Evolutionary conservation across 306 rosid genomes (phyloP).

Genomic region (Betula pendula): DNA sequence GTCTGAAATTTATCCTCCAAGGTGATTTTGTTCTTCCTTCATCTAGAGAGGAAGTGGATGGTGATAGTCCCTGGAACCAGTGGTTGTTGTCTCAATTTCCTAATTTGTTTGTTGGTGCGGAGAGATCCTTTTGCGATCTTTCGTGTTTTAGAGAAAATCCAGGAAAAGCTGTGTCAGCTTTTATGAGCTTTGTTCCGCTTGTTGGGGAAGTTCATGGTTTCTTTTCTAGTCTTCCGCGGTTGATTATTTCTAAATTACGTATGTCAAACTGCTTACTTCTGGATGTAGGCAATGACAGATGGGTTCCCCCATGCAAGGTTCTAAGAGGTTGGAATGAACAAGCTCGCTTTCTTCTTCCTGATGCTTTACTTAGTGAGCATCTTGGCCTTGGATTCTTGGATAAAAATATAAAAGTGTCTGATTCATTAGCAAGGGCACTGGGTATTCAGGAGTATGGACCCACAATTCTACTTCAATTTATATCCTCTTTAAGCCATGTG

Average conservation of each 20-base stretch:
- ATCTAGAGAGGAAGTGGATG: conserved; percentile 98
- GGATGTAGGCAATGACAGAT: conserved; percentile 62
- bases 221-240: conserved; percentile 82
- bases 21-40: conserved; percentile 99
- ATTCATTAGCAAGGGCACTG: conserved; percentile 64
- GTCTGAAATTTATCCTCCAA: conserved; percentile 89
- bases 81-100: conserved; percentile 93
- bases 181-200: conserved; percentile 89
- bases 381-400: conserved; percentile 86
- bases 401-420: conserved; percentile 57
- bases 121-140: conserved; percentile 71
- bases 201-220: conserved; percentile 94
- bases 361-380: conserved; percentile 57
- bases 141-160: conserved; percentile 69
- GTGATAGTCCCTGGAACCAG: conserved; percentile 95
- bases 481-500: conserved; percentile 53
- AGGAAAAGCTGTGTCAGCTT: conserved; percentile 87
- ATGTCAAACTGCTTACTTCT: conserved; percentile 74
- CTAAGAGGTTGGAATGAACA: conserved; percentile 88
- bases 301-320: conserved; percentile 90
- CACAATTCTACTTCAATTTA: conserved; percentile 54
- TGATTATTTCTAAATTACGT: conserved; percentile 71
- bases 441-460: conserved; percentile 91
- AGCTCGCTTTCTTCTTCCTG: conserved; percentile 66
- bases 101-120: conserved; percentile 74